Conservation (phyloP, 208 protist species). For the Crithidia bombi region DNA sequence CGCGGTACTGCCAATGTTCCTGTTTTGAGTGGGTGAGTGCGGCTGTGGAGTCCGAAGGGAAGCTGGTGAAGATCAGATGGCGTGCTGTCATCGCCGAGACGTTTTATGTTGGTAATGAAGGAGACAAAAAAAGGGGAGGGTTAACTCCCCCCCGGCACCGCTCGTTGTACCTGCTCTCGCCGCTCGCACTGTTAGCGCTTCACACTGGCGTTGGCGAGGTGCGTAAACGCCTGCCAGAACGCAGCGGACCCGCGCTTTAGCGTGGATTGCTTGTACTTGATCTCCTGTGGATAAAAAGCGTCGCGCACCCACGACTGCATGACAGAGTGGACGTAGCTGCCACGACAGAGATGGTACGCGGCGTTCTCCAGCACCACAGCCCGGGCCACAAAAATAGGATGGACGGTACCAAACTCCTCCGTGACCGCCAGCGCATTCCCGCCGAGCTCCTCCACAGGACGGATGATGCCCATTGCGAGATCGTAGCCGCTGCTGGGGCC, state of each 20-base stretch:
- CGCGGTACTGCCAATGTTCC: too few species aligned
- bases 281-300: conserved; percentile 78
- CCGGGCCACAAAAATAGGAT: conserved; percentile 55
- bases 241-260: conserved; percentile 47
- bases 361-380: conserved; percentile 74
- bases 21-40: too few species aligned
- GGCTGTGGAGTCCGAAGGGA: too few species aligned
- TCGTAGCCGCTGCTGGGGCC: conserved; percentile 52
- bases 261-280: conserved; percentile 60
- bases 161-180: too few species aligned
- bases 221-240: conserved; percentile 38
- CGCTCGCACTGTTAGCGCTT: too few species aligned
- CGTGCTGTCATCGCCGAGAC: too few species aligned
- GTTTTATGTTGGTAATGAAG: too few species aligned
- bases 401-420: conserved; percentile 84
- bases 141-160: too few species aligned
- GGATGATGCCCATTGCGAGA: conserved; percentile 49
- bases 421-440: conserved; percentile 52
- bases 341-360: conserved; percentile 58
- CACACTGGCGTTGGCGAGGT: too few species aligned
- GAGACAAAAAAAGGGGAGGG: too few species aligned
- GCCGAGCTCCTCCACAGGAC: conserved; percentile 46
- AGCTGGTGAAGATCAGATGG: too few species aligned
- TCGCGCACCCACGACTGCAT: conserved; percentile 82
- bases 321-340: conserved; percentile 72